A percentile compares a stretch with the other conserved stretches of the same genome.
Conservation (phyloP, 2,329 filamentous ascomycete species). For the Colletotrichum simmondsii region DNA sequence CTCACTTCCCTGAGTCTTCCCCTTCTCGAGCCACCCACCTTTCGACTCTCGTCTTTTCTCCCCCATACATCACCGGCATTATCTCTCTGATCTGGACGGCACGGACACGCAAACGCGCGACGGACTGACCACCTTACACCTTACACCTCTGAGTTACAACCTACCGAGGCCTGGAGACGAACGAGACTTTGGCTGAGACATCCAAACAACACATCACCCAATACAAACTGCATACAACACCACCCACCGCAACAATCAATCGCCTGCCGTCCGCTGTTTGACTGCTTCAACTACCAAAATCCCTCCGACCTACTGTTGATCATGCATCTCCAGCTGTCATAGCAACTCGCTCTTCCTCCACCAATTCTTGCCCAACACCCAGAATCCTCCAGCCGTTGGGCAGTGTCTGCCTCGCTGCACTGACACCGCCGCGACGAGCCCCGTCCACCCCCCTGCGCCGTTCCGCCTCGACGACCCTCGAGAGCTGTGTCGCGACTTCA, state of each 20-base stretch:
- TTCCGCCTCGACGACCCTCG: constrained; percentile 2
- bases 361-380: background rate
- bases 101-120: constrained; percentile 12
- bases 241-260: background rate
- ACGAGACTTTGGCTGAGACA: constrained; percentile 32
- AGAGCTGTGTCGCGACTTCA: constrained; percentile 6
- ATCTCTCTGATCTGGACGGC: background rate
- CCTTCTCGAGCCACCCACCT: constrained; percentile 29
- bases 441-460: background rate
- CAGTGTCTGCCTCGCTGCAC: constrained; percentile 6
- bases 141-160: background rate
- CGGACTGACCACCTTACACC: background rate
- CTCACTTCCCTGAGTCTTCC: constrained; percentile 16
- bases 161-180: constrained; percentile 6
- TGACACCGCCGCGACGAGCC: constrained; percentile 1
- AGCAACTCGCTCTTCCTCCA: constrained; percentile 19
- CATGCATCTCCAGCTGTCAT: constrained; percentile 32
- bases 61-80: background rate
- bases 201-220: constrained; percentile 14
- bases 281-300: background rate
- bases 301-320: background rate
- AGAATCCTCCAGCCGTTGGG: background rate
- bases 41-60: background rate
- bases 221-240: constrained; percentile 11
- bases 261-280: background rate